Base-by-base conservation (phyloP, 1,139 yeast genomes). In the Sugiyamaella japonica region DNA sequence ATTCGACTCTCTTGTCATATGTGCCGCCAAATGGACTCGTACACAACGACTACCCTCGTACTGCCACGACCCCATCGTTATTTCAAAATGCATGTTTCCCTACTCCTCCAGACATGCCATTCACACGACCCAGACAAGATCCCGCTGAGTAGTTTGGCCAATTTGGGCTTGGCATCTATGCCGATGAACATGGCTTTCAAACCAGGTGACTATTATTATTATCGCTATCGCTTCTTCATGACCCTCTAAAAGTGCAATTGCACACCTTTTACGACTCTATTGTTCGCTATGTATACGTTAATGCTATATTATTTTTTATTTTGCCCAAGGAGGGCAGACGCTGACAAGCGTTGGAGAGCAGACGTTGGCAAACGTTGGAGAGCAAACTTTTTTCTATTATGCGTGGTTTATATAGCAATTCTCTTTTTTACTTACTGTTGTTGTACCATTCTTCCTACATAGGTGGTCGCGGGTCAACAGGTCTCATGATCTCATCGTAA, bases 401-500 rank as follows among this genome's bases (percentile, higher is more conserved):
- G 13, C 16, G 16, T 34, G 7, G 7, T 36, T 8, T 17, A 36
- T 8, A 36, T 36, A 15, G 9, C 17, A 10, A 15, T 15, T 36
- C 17, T 10, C 3, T 36, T 10, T 16, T 40, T 23, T 10, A 40
- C 17, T 37, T 20, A 3, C 6, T 20, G 3, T 6, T 20, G 25
- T 20, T 20, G 25, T 20, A 20, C 25, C 15, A 38, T 38, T 15
- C 17, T 38, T 38, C 16, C 16, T 17, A 16, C n/a, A 5, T 15
- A 16, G 17, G 31, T 25, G 36, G 50, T 9, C 40, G 49, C 16
- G 36, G 48, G 12, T 43, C 47, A 16, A 53, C 44, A 5, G 60
- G 58, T 53, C 59, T 55, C 71, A 70, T 74, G 56, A 83, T 79
- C 67, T 85, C 91, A 32, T 82, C 79, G 71, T 83, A 87, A 54